Evolutionary conservation across 352 stramenopile genomes (phyloP).

Genomic region (Phytophthora chlamydospora): DNA sequence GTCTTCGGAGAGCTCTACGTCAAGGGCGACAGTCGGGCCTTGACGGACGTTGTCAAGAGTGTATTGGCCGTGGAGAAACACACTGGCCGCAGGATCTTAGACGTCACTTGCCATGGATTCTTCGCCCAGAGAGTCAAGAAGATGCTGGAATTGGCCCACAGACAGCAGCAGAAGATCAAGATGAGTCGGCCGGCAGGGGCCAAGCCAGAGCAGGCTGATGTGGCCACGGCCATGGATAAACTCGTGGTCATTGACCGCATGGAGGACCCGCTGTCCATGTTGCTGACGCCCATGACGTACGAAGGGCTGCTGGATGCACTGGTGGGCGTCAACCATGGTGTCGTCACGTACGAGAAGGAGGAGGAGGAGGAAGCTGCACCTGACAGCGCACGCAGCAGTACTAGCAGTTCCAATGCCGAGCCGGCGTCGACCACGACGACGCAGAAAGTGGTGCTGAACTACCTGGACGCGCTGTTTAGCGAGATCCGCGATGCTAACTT

Average conservation of each 20-base stretch:
- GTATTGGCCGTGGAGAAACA: constrained; percentile 63
- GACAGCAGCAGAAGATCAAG: constrained; percentile 41
- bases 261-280: constrained; percentile 82
- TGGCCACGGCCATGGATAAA: constrained; percentile 46
- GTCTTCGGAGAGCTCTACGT: constrained; percentile 80
- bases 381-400: constrained; percentile 15
- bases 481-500: constrained; percentile 85
- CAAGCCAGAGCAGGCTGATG: constrained; percentile 7
- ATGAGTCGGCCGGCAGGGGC: constrained; percentile 19
- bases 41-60: constrained; percentile 74
- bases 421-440: constrained; percentile 15
- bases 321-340: constrained; percentile 73
- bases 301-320: constrained; percentile 79
- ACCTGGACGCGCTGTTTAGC: constrained; percentile 71
- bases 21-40: constrained; percentile 54
- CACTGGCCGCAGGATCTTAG: constrained; percentile 36
- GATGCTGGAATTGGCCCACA: constrained; percentile 66
- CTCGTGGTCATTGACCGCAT: constrained; percentile 77
- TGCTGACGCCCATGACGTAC: constrained; percentile 87
- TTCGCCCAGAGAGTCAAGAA: constrained; percentile 63
- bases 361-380: constrained; percentile 31
- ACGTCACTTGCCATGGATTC: constrained; percentile 57
- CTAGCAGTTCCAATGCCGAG: constrained; percentile 10
- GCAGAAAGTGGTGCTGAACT: constrained; percentile 71
- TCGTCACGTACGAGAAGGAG: constrained; percentile 65